Percentiles rank a stretch among this genome's conserved stretches.
phyloP scores from a whole-genome alignment of 148 eudicot genomes.

The Talinum fruticosum region DNA sequence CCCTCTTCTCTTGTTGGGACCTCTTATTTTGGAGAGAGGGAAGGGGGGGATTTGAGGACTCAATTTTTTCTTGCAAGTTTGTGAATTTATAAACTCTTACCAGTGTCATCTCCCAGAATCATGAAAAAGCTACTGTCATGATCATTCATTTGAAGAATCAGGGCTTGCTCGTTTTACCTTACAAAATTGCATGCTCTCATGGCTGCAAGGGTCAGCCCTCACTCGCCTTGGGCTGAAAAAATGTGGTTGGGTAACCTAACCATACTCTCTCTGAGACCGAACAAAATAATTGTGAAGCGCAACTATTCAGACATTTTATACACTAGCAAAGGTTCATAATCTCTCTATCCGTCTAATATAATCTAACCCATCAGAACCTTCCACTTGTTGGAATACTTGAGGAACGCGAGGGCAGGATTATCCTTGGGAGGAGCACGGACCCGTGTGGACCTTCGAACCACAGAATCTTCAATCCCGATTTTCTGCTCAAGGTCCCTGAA shows the following conservation, averaged over 20 bases:
- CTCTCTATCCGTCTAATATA: slow-evolving; percentile 11
- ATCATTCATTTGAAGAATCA: slow-evolving; percentile 6
- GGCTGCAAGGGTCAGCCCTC: slow-evolving; percentile 15
- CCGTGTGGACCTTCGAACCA: slow-evolving; percentile 81
- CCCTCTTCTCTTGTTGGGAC: neutral
- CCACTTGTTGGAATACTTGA: slow-evolving; percentile 86
- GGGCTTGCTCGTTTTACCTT: slow-evolving; percentile 21
- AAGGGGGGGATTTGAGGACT: neutral
- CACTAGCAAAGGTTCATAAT: neutral
- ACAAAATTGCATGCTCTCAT: slow-evolving; percentile 23
- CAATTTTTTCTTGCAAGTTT: too few species aligned
- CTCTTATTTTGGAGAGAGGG: too few species aligned
- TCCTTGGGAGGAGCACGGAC: slow-evolving; percentile 90
- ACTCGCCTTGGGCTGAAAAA: slow-evolving; percentile 17
- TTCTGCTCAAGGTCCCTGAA: slow-evolving; percentile 56
- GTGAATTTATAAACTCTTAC: too few species aligned
- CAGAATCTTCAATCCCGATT: slow-evolving; percentile 57
- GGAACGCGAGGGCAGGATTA: slow-evolving; percentile 78
- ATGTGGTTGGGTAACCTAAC: slow-evolving; percentile 5
- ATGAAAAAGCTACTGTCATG: neutral
- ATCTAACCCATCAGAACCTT: slow-evolving; percentile 50
- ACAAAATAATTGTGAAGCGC: neutral
- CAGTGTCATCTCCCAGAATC: neutral
- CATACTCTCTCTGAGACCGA: neutral
- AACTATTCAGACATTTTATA: neutral